Evolutionary conservation across 2,329 filamentous ascomycete species (phyloP).

Genomic region (Aspergillus sp.): DNA sequence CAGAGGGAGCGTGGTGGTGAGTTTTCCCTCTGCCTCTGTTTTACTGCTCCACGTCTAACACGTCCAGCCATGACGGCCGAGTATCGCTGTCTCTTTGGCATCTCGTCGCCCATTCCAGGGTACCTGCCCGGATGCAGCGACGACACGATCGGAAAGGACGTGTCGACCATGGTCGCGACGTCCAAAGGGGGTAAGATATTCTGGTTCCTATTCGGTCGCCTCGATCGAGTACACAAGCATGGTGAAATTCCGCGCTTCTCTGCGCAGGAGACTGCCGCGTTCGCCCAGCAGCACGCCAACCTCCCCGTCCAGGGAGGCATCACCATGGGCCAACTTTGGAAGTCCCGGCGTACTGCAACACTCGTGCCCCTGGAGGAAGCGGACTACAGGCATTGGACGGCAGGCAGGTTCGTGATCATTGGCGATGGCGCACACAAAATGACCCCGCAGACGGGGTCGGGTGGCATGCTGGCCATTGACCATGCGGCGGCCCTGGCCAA

Average conservation of each 20-base stretch:
- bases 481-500: neutral
- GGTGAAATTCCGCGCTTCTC: neutral
- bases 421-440: neutral
- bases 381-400: neutral
- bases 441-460: neutral
- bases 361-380: neutral
- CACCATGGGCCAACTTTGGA: neutral
- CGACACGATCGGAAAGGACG: neutral
- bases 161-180: neutral
- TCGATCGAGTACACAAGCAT: neutral
- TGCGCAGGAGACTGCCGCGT: neutral
- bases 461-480: neutral
- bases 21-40: too few relatives aligned
- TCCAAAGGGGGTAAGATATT: neutral
- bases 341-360: neutral
- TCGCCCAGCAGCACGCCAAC: neutral
- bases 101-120: neutral
- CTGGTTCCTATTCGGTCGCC: conserved; percentile 5
- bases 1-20: neutral
- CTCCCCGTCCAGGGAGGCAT: neutral
- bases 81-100: conserved; percentile 4
- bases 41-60: neutral
- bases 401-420: neutral
- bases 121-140: neutral
- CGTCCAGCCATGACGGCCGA: neutral